Base-by-base conservation (phyloP, 768 basidiomycete species). In the Favolaschia claudopus region DNA sequence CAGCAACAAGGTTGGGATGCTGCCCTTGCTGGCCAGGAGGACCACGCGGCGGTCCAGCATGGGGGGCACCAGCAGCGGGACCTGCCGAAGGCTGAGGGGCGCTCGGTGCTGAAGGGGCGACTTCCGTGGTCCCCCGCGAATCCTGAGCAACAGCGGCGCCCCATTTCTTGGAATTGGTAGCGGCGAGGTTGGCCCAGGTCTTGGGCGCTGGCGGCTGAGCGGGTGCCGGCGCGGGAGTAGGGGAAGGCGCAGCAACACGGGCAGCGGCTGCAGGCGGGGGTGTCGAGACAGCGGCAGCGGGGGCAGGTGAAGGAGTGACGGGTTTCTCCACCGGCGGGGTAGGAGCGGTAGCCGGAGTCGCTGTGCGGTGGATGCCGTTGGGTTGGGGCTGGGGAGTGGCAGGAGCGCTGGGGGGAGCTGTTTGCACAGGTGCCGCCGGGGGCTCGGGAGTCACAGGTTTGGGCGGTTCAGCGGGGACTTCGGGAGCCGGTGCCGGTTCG, bases 131-230 rank as follows among this genome's bases (percentile, higher is more conserved):
- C 28, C 91, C 92, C 56, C 89, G 87, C 3, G 86, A 85, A 55
- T 93, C 90, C 55, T 85, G 85, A 1, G 92, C 92, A 32, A 94
- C 89, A 15, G 89, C 85, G 1, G 87, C 74, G 39, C 93, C 93
- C 95, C 95, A 96, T 71, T 91, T 92, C 69, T 88, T 89, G 15
- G 83, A 74, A 69, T 91, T 91, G 19, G 89, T 74, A 36, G 95
- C 95, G 42, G 95, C 95, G 40, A 97, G 86, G 55, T 89, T 92
- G 0, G 96, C 96, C 96, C 95, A 98, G 0, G 90, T 90, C 71
- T 92, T 91, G 15, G 92, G 93, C 14, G 67, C 84, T 74, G 19
- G 80, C 82, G 32, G 85, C 67, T 28, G 80, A n/a, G n/a, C n/a
- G n/a, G n/a, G n/a, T 58, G 67, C 70, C 10, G 77, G 66, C 31